Evolutionary conservation across 768 basidiomycete genomes (phyloP).

Genomic region (Tulasnella sp.): DNA sequence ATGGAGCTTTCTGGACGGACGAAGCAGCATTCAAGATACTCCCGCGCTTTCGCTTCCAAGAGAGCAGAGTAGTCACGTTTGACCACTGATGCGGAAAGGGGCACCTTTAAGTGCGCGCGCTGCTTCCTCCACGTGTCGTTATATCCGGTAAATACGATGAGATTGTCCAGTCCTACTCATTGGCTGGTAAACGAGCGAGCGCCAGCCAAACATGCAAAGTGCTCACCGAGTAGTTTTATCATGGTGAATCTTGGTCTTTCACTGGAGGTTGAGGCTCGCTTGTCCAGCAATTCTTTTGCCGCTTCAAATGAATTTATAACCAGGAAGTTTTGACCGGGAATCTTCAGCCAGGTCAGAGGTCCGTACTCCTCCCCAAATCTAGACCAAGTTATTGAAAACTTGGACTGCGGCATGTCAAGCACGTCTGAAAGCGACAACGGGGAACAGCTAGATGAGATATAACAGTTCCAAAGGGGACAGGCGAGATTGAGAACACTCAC

Average conservation of each 20-base stretch:
- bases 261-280: background rate
- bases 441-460: background rate
- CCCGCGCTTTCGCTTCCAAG: background rate
- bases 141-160: background rate
- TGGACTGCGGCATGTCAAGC: background rate
- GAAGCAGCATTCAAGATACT: background rate
- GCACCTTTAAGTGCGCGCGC: background rate
- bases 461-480: no score
- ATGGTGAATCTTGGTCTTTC: background rate
- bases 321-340: background rate
- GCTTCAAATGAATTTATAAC: background rate
- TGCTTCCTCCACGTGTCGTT: background rate
- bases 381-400: background rate
- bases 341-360: background rate
- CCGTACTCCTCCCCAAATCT: background rate
- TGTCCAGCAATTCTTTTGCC: background rate
- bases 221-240: background rate
- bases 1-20: background rate
- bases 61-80: background rate
- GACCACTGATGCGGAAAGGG: background rate
- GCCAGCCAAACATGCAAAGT: background rate
- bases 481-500: background rate
- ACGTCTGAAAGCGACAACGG: background rate
- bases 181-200: background rate
- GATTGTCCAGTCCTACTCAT: background rate